phyloP scores from a whole-genome alignment of 441 rosid genomes.

The Theobroma grandiflorum region DNA sequence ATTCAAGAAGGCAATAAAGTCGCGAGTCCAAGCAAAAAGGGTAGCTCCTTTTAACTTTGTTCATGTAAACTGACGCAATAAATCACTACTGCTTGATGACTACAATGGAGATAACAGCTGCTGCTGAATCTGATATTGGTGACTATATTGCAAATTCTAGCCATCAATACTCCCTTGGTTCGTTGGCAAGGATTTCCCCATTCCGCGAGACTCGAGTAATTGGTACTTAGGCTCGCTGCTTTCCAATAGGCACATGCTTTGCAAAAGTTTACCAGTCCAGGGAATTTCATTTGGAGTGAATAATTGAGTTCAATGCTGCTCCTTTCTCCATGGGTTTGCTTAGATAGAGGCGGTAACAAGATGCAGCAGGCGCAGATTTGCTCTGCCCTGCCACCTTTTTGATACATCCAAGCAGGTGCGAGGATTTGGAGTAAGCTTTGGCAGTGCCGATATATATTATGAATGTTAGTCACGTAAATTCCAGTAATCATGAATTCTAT shows the following conservation, averaged over 20 bases:
- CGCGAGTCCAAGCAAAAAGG: not conserved
- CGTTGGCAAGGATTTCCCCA: slow-evolving; percentile 62
- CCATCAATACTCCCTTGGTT: slow-evolving; percentile 59
- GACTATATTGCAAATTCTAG: slow-evolving; percentile 36
- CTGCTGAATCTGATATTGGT: slow-evolving; percentile 49
- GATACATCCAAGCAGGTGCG: too few species aligned
- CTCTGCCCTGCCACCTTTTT: slow-evolving; percentile 48
- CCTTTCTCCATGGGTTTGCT: slow-evolving; percentile 45
- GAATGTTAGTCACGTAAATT: too few species aligned
- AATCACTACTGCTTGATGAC: slow-evolving; percentile 54
- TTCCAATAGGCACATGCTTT: slow-evolving; percentile 41
- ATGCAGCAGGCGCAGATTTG: slow-evolving; percentile 46
- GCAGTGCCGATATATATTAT: too few species aligned
- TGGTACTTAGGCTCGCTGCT: slow-evolving; percentile 49
- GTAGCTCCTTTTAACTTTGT: not conserved
- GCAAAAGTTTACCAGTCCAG: slow-evolving; percentile 50
- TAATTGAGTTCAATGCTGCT: slow-evolving; percentile 43
- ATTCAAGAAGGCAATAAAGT: not conserved
- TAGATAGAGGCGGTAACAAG: slow-evolving; percentile 37
- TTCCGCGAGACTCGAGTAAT: slow-evolving; percentile 56
- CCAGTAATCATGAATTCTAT: too few species aligned
- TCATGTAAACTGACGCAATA: not conserved
- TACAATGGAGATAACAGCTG: slow-evolving; percentile 59
- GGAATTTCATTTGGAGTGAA: slow-evolving; percentile 54
- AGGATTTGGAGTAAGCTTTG: too few species aligned